Evolutionary conservation across 306 rosid species (phyloP), one percentile per base, ranked within the genome.

Genomic region (Begonia peltatifolia): DNA sequence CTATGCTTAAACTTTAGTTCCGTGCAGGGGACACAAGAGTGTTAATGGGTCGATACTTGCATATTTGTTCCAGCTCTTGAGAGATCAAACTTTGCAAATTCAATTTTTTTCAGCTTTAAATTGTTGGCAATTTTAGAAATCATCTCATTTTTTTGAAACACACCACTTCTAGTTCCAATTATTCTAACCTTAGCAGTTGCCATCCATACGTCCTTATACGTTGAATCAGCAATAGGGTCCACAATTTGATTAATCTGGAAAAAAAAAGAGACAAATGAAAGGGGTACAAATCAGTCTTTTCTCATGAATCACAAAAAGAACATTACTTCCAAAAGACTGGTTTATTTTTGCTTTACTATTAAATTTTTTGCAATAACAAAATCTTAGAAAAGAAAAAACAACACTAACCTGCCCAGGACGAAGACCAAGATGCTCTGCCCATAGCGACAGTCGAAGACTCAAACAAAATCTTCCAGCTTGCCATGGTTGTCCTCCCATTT

Each of bases 361-460:
- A 6, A 25, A 25, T 25, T 25, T 3, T 25, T 3, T 25, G 35
- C 35, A 25, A 25, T 3, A 3, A 25, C 35, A 6, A 25, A 25
- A 25, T 25, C 35, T 25, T 25, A 3, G 35, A 25, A 25, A 25
- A 25, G 35, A 25, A 3, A 17, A 17, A 25, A 25, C 35, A 2
- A 25, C 6, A 6, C 83, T 47, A 55, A 90, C 99, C 95, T 79
- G 88, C 63, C 79, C 86, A 9, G 77, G 58, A 36, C 68, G 76
- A 35, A 90, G 73, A 62, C 96, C 99, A n/a, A 90, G 82, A 74
- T 90, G 99, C 65, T 90, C 99, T 16, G 99, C 69, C 96, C 99
- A 90, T 59, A 86, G 76, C 12, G 99, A 79, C 68, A 86, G 46
- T 17, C 96, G 92, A 47, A 90, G 96, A 60, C 81, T 76, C 62